These are phyloP conservation scores for Fusarium burgessii DNA, from an alignment of 2,329 filamentous ascomycete species.

Conservation along the genomic window DNA sequence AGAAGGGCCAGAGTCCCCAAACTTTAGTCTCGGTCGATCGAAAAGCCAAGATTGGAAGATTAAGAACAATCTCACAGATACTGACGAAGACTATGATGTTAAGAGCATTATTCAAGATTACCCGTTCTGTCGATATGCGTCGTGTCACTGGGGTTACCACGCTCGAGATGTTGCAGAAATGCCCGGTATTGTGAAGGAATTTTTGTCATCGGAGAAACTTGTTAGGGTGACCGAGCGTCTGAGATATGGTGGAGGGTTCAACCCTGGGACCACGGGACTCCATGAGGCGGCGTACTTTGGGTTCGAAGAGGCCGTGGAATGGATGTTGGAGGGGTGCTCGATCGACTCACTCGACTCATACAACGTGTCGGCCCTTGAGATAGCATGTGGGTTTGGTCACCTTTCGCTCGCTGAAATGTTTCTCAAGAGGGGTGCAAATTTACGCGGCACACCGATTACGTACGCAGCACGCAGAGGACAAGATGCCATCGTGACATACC, in stretches of 20 bases:
- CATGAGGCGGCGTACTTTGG: constrained; percentile 15
- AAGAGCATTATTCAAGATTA: constrained; percentile 49
- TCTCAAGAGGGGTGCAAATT: not conserved
- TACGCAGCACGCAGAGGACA: not conserved
- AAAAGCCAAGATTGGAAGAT: constrained; percentile 3
- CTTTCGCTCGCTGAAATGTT: not conserved
- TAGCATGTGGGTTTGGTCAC: not conserved
- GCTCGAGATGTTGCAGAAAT: not conserved
- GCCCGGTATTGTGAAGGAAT: not conserved
- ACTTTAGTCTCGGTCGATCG: not conserved
- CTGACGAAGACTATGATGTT: constrained; percentile 46
- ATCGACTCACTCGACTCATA: not conserved
- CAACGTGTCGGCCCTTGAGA: not conserved
- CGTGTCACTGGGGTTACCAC: not conserved
- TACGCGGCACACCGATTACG: not conserved
- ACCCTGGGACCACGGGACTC: not conserved
- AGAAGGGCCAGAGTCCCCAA: constrained; percentile 14
- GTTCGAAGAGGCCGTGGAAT: not conserved
- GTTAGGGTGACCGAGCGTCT: not conserved
- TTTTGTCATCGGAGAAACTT: not conserved
- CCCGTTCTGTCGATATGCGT: not conserved
- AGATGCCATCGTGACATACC: not conserved
- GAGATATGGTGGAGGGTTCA: not conserved
- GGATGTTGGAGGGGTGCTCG: not conserved
- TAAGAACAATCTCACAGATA: constrained; percentile 45